phyloP scores from a whole-genome alignment of 352 stramenopile species.

The Pythium plurisporium region DNA sequence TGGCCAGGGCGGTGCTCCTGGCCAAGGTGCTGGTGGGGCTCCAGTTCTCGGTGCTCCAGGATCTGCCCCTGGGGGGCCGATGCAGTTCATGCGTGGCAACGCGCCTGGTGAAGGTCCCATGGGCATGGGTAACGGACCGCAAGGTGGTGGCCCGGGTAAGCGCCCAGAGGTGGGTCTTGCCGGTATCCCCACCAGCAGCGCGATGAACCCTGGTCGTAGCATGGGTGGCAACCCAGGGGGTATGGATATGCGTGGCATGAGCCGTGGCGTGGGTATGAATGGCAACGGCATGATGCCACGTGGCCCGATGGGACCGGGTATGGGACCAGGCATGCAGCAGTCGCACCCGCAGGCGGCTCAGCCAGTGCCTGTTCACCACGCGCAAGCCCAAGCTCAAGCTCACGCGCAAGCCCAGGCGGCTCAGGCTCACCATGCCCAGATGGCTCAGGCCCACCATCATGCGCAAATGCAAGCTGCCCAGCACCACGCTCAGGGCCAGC shows the following conservation, averaged over 20 bases:
- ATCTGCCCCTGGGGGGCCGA: conserved; percentile 24
- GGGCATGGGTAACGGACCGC: conserved; percentile 36
- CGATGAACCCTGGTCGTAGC: conserved; percentile 36
- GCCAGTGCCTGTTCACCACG: conserved; percentile 48
- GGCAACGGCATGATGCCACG: conserved; percentile 56
- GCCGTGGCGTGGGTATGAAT: conserved; percentile 48
- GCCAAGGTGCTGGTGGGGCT: not conserved
- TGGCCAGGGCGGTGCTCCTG: conserved; percentile 7
- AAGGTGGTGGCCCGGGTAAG: conserved; percentile 11
- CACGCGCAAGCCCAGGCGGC: conserved; percentile 60
- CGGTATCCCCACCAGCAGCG: conserved; percentile 32
- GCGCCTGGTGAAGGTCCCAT: conserved; percentile 39
- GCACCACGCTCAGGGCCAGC: conserved; percentile 28
- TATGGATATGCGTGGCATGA: conserved; percentile 71
- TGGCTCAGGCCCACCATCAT: conserved; percentile 44
- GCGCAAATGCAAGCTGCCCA: conserved; percentile 40
- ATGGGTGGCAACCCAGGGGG: conserved; percentile 31
- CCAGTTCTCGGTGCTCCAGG: conserved; percentile 13
- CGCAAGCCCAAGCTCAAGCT: conserved; percentile 40
- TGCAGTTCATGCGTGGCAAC: conserved; percentile 51
- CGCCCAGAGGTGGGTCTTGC: conserved; percentile 9
- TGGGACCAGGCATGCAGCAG: conserved; percentile 66
- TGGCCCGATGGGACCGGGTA: conserved; percentile 50
- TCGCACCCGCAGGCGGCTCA: conserved; percentile 44
- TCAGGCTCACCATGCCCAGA: conserved; percentile 60